A percentile compares a stretch with the other conserved stretches of the same genome.
Conservation (phyloP, 805 yeast genomes). For the Pichia scutulata region DNA sequence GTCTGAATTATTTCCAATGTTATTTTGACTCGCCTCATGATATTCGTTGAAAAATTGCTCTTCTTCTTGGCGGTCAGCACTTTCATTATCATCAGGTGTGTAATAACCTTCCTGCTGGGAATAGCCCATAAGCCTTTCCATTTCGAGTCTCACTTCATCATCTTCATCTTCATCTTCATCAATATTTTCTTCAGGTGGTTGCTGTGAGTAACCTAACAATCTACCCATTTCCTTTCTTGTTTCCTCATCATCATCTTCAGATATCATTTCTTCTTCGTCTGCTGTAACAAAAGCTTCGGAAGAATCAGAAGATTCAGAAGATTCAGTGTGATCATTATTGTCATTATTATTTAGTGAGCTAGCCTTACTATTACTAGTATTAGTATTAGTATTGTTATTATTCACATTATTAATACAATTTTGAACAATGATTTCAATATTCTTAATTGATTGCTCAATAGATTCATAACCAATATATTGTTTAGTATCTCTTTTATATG, state of each 20-base stretch:
- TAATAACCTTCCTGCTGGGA: conserved; percentile 5
- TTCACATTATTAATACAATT: neutral
- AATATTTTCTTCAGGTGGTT: neutral
- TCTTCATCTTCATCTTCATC: conserved; percentile 4
- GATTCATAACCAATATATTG: conserved; percentile 4
- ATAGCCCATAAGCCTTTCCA: conserved; percentile 8
- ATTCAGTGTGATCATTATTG: too few species aligned
- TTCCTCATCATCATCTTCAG: conserved; percentile 3
- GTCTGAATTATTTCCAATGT: neutral
- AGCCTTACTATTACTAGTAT: neutral
- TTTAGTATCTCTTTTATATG: conserved; percentile 1
- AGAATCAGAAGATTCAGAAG: neutral
- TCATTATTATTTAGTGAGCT: neutral
- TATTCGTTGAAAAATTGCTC: conserved; percentile 5
- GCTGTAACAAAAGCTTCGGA: neutral
- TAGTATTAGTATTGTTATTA: too few species aligned
- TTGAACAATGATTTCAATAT: neutral
- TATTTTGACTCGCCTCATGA: neutral
- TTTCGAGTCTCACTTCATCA: conserved; percentile 5
- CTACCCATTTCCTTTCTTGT: neutral
- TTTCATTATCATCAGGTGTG: neutral
- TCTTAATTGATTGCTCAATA: neutral
- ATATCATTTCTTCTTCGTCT: neutral
- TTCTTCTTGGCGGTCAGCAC: neutral
- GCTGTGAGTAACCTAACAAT: neutral